These are phyloP conservation scores for Sisymbrium altissimum DNA, from an alignment of 345 rosid species.

Conservation along the genomic window DNA sequence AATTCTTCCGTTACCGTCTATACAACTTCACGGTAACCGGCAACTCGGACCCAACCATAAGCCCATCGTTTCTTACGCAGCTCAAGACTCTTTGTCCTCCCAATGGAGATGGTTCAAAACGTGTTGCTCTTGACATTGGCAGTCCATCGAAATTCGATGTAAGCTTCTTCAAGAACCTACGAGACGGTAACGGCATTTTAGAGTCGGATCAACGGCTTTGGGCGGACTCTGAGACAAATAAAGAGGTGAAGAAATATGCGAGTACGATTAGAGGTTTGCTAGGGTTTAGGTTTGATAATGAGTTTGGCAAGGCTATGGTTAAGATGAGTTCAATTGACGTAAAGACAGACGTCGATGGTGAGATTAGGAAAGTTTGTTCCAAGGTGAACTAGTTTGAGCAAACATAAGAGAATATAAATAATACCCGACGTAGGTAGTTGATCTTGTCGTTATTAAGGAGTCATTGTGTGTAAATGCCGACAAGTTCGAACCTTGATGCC, in stretches of 20 bases:
- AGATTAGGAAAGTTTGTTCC: conserved; percentile 66
- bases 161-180: conserved; percentile 55
- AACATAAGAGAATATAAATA: not conserved
- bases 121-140: conserved; percentile 54
- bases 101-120: conserved; percentile 51
- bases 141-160: conserved; percentile 53
- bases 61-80: conserved; percentile 47
- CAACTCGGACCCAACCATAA: conserved; percentile 62
- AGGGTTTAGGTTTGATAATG: conserved; percentile 56
- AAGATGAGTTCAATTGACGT: conserved; percentile 73
- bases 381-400: conserved; percentile 41
- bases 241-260: conserved; percentile 47
- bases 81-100: conserved; percentile 59
- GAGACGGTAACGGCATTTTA: conserved; percentile 59
- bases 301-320: conserved; percentile 63
- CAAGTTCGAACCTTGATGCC: not conserved
- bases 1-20: conserved; percentile 56
- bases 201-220: conserved; percentile 81
- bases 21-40: conserved; percentile 72
- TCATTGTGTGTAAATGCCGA: not conserved
- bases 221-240: conserved; percentile 49
- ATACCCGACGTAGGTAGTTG: not conserved
- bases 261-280: conserved; percentile 53
- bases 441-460: not conserved
- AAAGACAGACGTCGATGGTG: conserved; percentile 61